These are phyloP conservation scores for Tuber calosporum DNA, from an alignment of 495 filamentous ascomycete genomes.

Conservation along the genomic window DNA sequence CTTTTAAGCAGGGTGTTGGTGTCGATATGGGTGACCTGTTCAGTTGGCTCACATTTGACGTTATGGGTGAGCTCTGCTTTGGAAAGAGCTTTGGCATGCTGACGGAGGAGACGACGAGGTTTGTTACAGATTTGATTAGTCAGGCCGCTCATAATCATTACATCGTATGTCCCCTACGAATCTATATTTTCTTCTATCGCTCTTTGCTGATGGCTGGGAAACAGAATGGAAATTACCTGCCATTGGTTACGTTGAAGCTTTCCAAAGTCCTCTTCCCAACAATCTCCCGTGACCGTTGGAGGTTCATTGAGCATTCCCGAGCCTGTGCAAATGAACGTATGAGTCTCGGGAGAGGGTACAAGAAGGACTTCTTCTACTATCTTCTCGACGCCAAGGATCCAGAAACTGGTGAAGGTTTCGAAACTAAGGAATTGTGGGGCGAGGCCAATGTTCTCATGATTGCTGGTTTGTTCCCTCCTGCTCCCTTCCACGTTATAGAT, in stretches of 20 bases:
- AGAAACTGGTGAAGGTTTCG: slow-evolving; percentile 47
- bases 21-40: slow-evolving; percentile 51
- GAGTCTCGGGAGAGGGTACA: slow-evolving; percentile 38
- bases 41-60: slow-evolving; percentile 51
- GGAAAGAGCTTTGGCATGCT: slow-evolving; percentile 41
- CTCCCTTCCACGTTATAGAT: not conserved
- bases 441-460: slow-evolving; percentile 43
- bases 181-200: not conserved
- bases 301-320: slow-evolving; percentile 56
- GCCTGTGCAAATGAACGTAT: slow-evolving; percentile 54
- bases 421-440: slow-evolving; percentile 41
- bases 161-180: slow-evolving; percentile 44
- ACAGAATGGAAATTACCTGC: slow-evolving; percentile 56
- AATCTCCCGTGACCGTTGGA: slow-evolving; percentile 53
- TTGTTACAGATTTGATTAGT: slow-evolving; percentile 50
- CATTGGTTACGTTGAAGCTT: slow-evolving; percentile 50
- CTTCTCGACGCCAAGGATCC: slow-evolving; percentile 55
- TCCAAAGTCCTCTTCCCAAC: slow-evolving; percentile 55
- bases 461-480: slow-evolving; percentile 42
- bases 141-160: slow-evolving; percentile 51
- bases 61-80: slow-evolving; percentile 46
- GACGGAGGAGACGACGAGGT: slow-evolving; percentile 44
- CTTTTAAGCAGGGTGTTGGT: slow-evolving; percentile 25
- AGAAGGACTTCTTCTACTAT: slow-evolving; percentile 51
- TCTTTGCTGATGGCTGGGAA: not conserved